phyloP scores from a whole-genome alignment of 1,284 basidiomycete species.

The Takashimella koratensis region DNA sequence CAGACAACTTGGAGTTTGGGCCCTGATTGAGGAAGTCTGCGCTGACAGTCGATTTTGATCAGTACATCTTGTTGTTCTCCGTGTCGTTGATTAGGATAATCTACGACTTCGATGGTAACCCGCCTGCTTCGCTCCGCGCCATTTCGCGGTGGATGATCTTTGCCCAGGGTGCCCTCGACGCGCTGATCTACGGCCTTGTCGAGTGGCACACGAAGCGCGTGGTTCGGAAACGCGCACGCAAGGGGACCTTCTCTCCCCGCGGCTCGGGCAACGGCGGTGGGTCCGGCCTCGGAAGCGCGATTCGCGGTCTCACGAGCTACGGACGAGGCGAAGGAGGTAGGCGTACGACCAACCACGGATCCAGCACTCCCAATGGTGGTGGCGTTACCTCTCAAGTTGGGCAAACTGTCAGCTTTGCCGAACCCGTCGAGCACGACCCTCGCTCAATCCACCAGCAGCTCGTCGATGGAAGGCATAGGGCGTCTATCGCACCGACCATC shows the following conservation, averaged over 20 bases:
- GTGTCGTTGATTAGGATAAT: constrained; percentile 48
- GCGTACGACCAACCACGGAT: neutral
- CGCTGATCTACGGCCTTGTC: constrained; percentile 48
- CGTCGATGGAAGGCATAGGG: neutral
- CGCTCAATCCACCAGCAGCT: neutral
- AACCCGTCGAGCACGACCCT: constrained; percentile 4
- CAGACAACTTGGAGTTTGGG: too few species aligned
- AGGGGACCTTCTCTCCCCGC: constrained; percentile 28
- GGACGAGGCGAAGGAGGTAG: neutral
- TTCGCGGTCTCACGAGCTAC: neutral
- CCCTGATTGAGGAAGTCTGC: too few species aligned
- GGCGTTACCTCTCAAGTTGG: neutral
- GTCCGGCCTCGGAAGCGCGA: neutral
- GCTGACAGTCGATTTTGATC: too few species aligned
- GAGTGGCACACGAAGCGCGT: constrained; percentile 48
- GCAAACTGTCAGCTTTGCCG: constrained; percentile 14
- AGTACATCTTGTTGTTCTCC: constrained; percentile 48
- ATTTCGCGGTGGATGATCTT: constrained; percentile 50
- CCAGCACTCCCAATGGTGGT: neutral
- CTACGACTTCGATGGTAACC: constrained; percentile 41
- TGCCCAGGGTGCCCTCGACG: constrained; percentile 47
- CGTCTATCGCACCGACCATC: neutral
- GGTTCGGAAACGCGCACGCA: constrained; percentile 34
- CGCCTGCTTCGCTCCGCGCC: constrained; percentile 39
- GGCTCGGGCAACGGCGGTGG: neutral